These are phyloP conservation scores for Adenanthera pavonina DNA, from an alignment of 306 rosid genomes.

Conservation along the genomic window DNA sequence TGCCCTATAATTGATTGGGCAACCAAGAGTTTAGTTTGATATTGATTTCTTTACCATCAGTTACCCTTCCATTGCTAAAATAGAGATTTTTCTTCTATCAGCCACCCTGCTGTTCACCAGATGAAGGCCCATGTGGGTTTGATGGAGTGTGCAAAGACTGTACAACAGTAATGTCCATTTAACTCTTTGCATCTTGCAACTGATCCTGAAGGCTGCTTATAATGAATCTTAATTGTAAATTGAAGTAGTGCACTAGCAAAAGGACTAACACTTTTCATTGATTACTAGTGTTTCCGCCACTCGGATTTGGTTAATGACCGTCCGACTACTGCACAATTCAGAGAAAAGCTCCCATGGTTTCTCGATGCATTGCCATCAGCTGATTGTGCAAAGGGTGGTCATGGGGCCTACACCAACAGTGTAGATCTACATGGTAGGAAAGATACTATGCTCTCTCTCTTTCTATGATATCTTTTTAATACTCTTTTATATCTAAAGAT, in stretches of 20 bases:
- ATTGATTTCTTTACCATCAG: conserved; percentile 34
- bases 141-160: conserved; percentile 95
- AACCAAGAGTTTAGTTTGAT: conserved; percentile 31
- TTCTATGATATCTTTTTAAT: conserved; percentile 14
- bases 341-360: conserved; percentile 99
- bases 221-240: conserved; percentile 26
- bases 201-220: conserved; percentile 31
- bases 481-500: conserved; percentile 7
- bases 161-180: conserved; percentile 76
- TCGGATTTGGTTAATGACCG: conserved; percentile 89
- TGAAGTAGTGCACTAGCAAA: conserved; percentile 29
- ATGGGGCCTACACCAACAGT: conserved; percentile 98
- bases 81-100: conserved; percentile 49
- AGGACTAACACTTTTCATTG: conserved; percentile 50
- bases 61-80: conserved; percentile 39
- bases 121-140: conserved; percentile 82
- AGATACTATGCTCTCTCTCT: conserved; percentile 9
- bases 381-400: conserved; percentile 99
- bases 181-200: conserved; percentile 28
- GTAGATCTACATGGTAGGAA: conserved; percentile 81
- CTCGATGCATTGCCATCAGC: conserved; percentile 96
- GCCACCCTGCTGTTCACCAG: conserved; percentile 93
- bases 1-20: conserved; percentile 27
- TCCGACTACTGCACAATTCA: conserved; percentile 87
- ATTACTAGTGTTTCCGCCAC: conserved; percentile 89